A percentile compares a stretch with the other conserved stretches of the same genome.
phyloP scores from a whole-genome alignment of 2,329 filamentous ascomycete genomes.

The Penicillium sp. region DNA sequence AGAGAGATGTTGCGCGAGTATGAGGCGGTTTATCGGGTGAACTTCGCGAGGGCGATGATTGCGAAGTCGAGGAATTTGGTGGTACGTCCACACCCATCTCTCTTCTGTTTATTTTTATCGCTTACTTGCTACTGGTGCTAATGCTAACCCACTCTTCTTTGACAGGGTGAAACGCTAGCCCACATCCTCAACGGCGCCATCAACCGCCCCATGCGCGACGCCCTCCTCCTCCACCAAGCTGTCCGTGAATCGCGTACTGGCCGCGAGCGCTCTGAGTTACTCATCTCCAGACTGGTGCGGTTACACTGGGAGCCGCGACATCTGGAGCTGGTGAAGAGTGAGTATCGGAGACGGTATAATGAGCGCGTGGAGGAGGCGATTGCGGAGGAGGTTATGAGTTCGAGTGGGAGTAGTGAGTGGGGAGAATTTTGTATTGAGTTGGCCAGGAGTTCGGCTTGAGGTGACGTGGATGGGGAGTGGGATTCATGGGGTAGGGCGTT shows the following conservation, averaged over 20 bases:
- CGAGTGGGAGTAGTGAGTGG: constrained; percentile 60
- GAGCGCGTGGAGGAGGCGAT: constrained; percentile 76
- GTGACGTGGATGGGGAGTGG: background rate
- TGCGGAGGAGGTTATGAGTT: constrained; percentile 70
- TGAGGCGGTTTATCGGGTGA: constrained; percentile 70
- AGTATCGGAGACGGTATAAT: constrained; percentile 78
- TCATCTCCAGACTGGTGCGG: constrained; percentile 84
- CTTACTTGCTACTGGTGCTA: too few relatives aligned
- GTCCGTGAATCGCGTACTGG: constrained; percentile 72
- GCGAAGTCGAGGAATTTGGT: constrained; percentile 90
- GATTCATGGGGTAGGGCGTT: background rate
- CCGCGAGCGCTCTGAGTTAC: constrained; percentile 78
- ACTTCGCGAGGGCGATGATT: constrained; percentile 86
- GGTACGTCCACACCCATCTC: constrained; percentile 59
- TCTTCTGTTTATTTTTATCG: too few relatives aligned
- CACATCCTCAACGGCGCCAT: constrained; percentile 97
- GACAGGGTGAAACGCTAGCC: constrained; percentile 85
- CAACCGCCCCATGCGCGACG: constrained; percentile 91
- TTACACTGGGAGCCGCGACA: constrained; percentile 91
- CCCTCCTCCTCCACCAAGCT: constrained; percentile 87
- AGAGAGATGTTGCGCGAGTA: constrained; percentile 78
- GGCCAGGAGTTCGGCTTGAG: constrained; percentile 38
- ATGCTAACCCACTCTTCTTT: background rate
- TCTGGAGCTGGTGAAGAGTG: constrained; percentile 75
- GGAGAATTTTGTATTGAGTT: constrained; percentile 74